phyloP scores from a whole-genome alignment of 1,284 basidiomycete species.

The Ganoderma leucocontextum region DNA sequence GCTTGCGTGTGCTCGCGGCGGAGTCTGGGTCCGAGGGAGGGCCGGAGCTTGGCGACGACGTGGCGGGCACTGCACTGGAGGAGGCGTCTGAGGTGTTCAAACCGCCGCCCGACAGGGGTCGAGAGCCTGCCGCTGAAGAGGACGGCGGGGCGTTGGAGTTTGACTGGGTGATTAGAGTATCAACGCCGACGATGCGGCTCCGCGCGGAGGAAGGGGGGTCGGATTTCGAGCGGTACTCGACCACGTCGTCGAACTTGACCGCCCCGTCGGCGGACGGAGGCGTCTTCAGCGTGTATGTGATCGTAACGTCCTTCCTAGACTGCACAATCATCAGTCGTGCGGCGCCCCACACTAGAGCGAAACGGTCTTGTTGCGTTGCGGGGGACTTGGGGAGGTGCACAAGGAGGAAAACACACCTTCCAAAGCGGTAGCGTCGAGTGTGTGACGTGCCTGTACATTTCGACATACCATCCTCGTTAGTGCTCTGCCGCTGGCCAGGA shows the following conservation, averaged over 20 bases:
- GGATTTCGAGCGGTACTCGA: conserved; percentile 46
- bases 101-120: neutral
- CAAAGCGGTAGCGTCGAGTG: conserved; percentile 57
- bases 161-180: conserved; percentile 38
- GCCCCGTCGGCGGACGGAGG: conserved; percentile 23
- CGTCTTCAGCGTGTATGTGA: conserved; percentile 47
- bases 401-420: conserved; percentile 45
- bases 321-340: conserved; percentile 19
- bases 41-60: neutral
- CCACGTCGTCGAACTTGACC: conserved; percentile 49
- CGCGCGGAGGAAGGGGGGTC: conserved; percentile 38
- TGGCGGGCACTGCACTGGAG: neutral
- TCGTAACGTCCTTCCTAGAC: conserved; percentile 54
- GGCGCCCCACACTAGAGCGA: neutral
- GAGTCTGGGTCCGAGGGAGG: neutral
- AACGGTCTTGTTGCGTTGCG: neutral
- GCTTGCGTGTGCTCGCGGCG: conserved; percentile 1
- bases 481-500: neutral
- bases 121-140: conserved; percentile 7
- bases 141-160: conserved; percentile 16
- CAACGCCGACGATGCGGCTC: conserved; percentile 48
- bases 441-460: conserved; percentile 46
- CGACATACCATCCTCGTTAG: neutral
- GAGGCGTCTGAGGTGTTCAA: neutral
- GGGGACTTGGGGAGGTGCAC: neutral